Evolutionary conservation across 2,329 filamentous ascomycete species (phyloP).

Genomic region (Pseudogymnoascus pannorum): DNA sequence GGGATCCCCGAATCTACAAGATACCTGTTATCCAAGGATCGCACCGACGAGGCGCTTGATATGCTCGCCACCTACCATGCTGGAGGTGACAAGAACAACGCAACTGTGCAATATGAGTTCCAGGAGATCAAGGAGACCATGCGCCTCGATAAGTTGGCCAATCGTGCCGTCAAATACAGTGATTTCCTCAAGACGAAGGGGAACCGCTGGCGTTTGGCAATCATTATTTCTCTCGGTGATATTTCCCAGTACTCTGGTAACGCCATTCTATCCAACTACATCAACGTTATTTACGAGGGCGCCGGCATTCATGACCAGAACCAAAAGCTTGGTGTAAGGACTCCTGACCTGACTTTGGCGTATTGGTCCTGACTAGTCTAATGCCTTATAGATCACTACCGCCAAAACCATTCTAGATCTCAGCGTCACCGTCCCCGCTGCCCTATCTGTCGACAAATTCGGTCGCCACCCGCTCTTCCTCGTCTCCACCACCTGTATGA

Average conservation of each 20-base stretch:
- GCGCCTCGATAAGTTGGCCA: conserved; percentile 20
- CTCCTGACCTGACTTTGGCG: conserved; percentile 20
- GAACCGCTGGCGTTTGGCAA: conserved; percentile 2
- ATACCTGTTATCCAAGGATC: conserved; percentile 51
- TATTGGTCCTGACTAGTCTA: neutral
- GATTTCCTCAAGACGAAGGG: conserved; percentile 38
- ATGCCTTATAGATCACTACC: conserved; percentile 26
- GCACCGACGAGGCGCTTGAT: conserved; percentile 44
- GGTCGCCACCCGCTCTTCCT: conserved; percentile 9
- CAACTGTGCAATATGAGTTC: conserved; percentile 42
- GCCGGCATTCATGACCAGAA: conserved; percentile 27
- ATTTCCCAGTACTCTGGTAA: conserved; percentile 1
- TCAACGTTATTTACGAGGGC: neutral
- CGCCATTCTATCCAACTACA: neutral
- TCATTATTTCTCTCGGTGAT: neutral
- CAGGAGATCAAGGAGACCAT: conserved; percentile 23
- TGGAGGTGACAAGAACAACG: conserved; percentile 42
- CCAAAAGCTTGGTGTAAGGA: conserved; percentile 44
- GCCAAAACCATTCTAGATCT: conserved; percentile 40
- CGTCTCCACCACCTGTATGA: neutral
- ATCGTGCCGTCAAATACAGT: conserved; percentile 29
- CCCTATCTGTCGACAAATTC: conserved; percentile 4
- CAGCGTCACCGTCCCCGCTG: neutral
- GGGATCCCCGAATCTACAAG: conserved; percentile 51
- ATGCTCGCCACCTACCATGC: conserved; percentile 50